Base-by-base conservation (phyloP, 768 basidiomycete species). In the Leccinum rimulosum region DNA sequence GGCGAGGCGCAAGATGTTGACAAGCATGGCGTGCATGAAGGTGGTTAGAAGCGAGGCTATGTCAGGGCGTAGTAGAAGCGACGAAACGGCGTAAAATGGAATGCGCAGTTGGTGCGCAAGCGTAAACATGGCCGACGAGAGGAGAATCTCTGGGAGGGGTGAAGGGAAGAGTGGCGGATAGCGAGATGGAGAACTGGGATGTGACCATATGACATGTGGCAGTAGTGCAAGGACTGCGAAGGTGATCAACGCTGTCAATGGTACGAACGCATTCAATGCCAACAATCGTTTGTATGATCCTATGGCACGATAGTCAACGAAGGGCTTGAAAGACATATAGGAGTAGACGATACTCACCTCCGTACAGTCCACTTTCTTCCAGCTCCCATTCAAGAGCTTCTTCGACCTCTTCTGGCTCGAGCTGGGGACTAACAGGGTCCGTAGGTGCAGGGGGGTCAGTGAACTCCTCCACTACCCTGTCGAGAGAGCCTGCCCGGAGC, bases 131-230 rank as follows among this genome's bases (percentile, higher is more conserved):
- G 84, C 80, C 17, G 79, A 77, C 0, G 88, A 82, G 48, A 83
- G 73, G 55, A 89, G 66, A 17, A 90, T 64, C 70, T 91, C 88
- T 11, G 87, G 84, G 17, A 89, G 64, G 1, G 89, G 88, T 30
- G 80, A 82, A 3, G 83, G 84, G 65, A 88, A 80, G 68, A 77
- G 76, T 1, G 77, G 74, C 1, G 77, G 70, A 48, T 83, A 83
- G 9, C 74, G 79, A 48, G 77, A 79, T 10, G 69, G 68, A 12
- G 66, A 59, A 43, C 64, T 63, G 28, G 73, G 63, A 19, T 68
- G 65, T 14, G 77, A 80, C 74, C 85, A 88, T 25, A 80, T 73
- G 38, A 84, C 57, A 28, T 64, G 55, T 0, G 86, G 87, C 3
- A 86, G 71, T 6, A 76, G 49, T 1, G 83, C 82, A 28, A 88